Percentiles rank a stretch among this genome's conserved stretches.
Conservation (phyloP, 768 basidiomycete genomes). For the Tylopilus intermedius region DNA sequence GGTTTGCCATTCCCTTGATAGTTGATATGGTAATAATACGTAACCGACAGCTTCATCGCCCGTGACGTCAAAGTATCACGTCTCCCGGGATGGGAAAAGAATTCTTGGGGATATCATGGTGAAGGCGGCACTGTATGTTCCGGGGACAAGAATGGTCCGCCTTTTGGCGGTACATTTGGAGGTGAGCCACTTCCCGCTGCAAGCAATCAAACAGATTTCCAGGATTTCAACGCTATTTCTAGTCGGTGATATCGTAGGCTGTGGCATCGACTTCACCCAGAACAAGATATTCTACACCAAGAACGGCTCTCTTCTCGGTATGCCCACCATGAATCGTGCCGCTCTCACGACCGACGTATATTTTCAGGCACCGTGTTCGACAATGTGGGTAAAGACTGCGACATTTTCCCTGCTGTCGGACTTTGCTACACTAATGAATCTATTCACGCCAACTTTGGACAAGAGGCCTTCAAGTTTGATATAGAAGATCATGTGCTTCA, state of each 20-base stretch:
- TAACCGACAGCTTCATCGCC: constrained; percentile 54
- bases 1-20: constrained; percentile 41
- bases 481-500: constrained; percentile 83
- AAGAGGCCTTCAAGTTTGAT: constrained; percentile 81
- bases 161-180: constrained; percentile 77
- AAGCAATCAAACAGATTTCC: not conserved
- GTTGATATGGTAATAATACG: constrained; percentile 9
- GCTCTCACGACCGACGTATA: constrained; percentile 11
- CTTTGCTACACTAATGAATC: constrained; percentile 76
- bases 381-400: constrained; percentile 57
- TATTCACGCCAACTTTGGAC: constrained; percentile 84
- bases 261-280: constrained; percentile 85
- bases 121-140: constrained; percentile 81
- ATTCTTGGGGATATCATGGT: constrained; percentile 92
- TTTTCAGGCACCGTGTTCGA: constrained; percentile 63
- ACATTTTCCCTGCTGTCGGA: constrained; percentile 85
- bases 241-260: constrained; percentile 89
- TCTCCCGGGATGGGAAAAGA: constrained; percentile 80
- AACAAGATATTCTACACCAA: constrained; percentile 85
- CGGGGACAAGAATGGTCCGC: constrained; percentile 62
- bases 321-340: not conserved
- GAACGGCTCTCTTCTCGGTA: constrained; percentile 73
- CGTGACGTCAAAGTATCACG: constrained; percentile 62
- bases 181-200: constrained; percentile 44
- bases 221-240: constrained; percentile 2